Evolutionary conservation across 768 basidiomycete genomes (phyloP).

Genomic region (Leccinum disarticulatum): DNA sequence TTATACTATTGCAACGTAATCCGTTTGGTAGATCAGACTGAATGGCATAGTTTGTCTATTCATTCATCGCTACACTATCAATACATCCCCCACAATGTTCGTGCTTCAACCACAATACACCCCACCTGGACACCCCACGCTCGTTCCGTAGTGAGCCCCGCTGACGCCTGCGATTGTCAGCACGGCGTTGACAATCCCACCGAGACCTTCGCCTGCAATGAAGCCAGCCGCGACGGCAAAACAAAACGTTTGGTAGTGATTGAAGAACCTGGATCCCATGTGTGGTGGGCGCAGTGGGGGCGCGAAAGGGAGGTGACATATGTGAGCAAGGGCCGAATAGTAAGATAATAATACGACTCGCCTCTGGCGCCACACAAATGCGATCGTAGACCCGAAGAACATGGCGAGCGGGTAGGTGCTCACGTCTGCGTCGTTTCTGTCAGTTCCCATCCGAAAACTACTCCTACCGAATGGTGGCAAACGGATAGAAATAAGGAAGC

Average conservation of each 20-base stretch:
- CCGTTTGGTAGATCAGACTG: neutral
- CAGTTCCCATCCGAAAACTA: neutral
- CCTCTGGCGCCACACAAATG: slow-evolving; percentile 19
- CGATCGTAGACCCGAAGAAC: slow-evolving; percentile 25
- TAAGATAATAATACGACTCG: neutral
- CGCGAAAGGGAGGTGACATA: neutral
- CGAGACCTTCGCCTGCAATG: slow-evolving; percentile 42
- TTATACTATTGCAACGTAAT: neutral
- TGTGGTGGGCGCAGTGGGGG: neutral
- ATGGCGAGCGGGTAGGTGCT: slow-evolving; percentile 27
- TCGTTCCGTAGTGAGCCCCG: slow-evolving; percentile 28
- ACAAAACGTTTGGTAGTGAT: slow-evolving; percentile 25
- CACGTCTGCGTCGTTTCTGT: slow-evolving; percentile 9
- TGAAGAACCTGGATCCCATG: slow-evolving; percentile 7
- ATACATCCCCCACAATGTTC: neutral
- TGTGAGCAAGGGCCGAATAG: neutral
- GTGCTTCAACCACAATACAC: slow-evolving; percentile 22
- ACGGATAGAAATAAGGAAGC: too few relatives aligned
- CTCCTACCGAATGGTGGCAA: neutral
- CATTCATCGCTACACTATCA: neutral
- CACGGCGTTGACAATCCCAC: slow-evolving; percentile 35
- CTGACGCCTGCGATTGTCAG: slow-evolving; percentile 32
- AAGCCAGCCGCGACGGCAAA: slow-evolving; percentile 41
- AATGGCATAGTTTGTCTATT: neutral
- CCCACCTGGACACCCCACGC: slow-evolving; percentile 29